Percentiles rank a stretch among this genome's conserved stretches.
phyloP scores from a whole-genome alignment of 129 eudicot genomes.

The Pulicaria dysenterica region DNA sequence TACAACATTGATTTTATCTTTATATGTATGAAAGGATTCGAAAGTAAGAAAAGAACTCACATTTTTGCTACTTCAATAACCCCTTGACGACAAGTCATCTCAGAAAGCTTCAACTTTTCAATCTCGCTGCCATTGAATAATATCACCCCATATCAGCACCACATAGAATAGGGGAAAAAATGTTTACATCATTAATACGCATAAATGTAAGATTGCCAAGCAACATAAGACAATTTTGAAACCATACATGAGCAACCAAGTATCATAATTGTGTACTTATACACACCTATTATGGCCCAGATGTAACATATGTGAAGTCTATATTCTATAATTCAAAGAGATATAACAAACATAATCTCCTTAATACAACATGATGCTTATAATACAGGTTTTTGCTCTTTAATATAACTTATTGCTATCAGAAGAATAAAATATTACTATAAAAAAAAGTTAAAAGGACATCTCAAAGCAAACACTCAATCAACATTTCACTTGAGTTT shows the following conservation, averaged over 20 bases:
- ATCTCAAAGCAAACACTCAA: slow-evolving; percentile 17
- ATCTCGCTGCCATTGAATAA: slow-evolving; percentile 62
- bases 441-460: slow-evolving; percentile 4
- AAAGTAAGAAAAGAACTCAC: slow-evolving; percentile 44
- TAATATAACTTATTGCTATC: slow-evolving; percentile 6
- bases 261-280: background rate
- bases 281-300: background rate
- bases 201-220: background rate
- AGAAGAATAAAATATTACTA: background rate
- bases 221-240: background rate
- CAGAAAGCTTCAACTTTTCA: slow-evolving; percentile 93
- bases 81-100: slow-evolving; percentile 93
- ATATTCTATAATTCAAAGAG: background rate
- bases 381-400: slow-evolving; percentile 8
- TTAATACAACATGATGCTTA: background rate
- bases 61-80: slow-evolving; percentile 91
- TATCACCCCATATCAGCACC: slow-evolving; percentile 25
- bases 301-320: background rate
- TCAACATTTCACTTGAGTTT: slow-evolving; percentile 15
- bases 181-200: slow-evolving; percentile 16
- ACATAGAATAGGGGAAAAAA: background rate
- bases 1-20: background rate
- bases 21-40: background rate
- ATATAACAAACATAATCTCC: background rate
- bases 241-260: slow-evolving; percentile 14